Evolutionary conservation across 2,329 filamentous ascomycete genomes (phyloP), one percentile per base, ranked within the genome.

Genomic region (Exophiala spinifera): DNA sequence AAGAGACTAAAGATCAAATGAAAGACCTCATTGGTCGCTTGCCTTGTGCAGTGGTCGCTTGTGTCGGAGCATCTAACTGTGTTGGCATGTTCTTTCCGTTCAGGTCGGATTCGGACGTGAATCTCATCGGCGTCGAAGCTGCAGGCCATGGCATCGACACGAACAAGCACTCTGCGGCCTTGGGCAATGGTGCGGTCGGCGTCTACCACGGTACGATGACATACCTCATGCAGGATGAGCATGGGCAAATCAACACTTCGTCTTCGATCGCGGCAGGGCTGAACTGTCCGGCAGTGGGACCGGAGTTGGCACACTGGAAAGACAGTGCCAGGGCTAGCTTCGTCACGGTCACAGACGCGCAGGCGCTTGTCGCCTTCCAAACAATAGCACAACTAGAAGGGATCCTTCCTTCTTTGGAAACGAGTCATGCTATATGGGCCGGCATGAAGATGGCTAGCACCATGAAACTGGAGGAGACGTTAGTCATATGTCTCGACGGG

Each of bases 41-140:
- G 1, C 94, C 94, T 3, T 94, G 97, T 65, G 94, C 91, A 1
- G 91, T 99, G 17, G 89, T 99, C 13, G 94, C 94, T 10, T 99
- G 94, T 67, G 94, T 97, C 11, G 94, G 94, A 52, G 94, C 94
- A 63, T 91, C 86, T 70, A 99, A 99, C 69, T 94, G 94, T 2
- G 86, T 88, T 3, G 94, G 94, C 75, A 99, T 97, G 91, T 99
- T 99, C 78, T 95, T 92, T 73, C 94, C 94, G 49, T 99, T 99
- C 76, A 81, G 87, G 60, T 84, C 90, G 37, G 92, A 99, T 66
- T 80, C 81, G 0, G 85, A 80, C 57, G 94, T 99, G 57, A 91
- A 91, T 74, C 81, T 96, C 2, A 79, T 97, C 11, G 94, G 94
- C 62, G 91, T 99, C 1, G 94, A 99, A 76, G 94, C 94, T 11